Conservation (phyloP, 345 rosid genomes). For the Eucalyptus viminalis region DNA sequence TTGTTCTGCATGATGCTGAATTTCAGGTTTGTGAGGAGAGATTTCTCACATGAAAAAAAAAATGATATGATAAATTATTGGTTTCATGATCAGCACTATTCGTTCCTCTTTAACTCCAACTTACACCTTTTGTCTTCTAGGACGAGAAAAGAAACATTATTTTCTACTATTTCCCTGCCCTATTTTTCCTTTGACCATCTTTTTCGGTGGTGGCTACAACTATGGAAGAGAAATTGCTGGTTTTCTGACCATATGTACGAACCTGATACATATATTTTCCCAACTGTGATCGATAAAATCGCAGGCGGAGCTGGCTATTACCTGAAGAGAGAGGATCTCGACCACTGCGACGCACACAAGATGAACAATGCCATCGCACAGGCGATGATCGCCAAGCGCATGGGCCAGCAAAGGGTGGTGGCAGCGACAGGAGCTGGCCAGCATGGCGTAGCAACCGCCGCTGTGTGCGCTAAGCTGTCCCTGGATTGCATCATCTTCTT, state of each 20-base stretch:
- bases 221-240: neutral
- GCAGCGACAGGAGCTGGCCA: conserved; percentile 86
- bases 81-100: too few species aligned
- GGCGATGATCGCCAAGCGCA: conserved; percentile 70
- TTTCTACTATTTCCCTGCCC: neutral
- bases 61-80: neutral
- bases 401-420: conserved; percentile 43
- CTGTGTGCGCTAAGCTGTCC: conserved; percentile 69
- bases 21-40: conserved; percentile 49
- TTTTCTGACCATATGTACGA: neutral
- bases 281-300: too few species aligned
- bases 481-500: conserved; percentile 56
- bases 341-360: conserved; percentile 71
- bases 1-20: conserved; percentile 19
- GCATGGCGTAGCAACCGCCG: conserved; percentile 81
- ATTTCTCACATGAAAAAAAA: neutral
- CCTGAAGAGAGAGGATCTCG: conserved; percentile 79
- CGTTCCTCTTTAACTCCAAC: neutral
- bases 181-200: neutral
- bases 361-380: conserved; percentile 82
- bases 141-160: neutral
- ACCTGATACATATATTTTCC: neutral
- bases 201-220: neutral
- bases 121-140: neutral
- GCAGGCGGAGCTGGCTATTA: conserved; percentile 53